These are phyloP conservation scores for Diaporthe sp. DNA, from an alignment of 2,329 filamentous ascomycete species.

Conservation along the genomic window DNA sequence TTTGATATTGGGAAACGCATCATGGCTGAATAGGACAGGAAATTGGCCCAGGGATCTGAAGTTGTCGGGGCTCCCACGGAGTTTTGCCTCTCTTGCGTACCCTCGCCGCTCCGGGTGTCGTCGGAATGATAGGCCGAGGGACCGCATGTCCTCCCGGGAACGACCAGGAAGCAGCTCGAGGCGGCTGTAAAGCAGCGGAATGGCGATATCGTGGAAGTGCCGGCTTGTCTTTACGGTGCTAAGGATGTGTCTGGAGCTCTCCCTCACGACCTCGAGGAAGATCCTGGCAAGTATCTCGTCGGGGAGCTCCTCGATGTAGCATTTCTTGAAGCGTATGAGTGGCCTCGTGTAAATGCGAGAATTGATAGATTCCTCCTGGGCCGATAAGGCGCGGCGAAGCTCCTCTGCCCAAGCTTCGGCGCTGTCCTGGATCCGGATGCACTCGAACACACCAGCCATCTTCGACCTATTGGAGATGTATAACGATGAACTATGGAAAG, in stretches of 20 bases:
- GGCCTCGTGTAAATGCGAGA: background rate
- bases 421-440: background rate
- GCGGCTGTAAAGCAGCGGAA: background rate
- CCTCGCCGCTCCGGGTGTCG: background rate
- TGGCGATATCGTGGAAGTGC: background rate
- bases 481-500: background rate
- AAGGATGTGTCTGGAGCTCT: background rate
- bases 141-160: constrained; percentile 4
- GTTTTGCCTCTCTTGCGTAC: background rate
- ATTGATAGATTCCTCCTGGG: constrained; percentile 4
- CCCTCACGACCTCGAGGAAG: background rate
- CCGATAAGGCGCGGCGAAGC: background rate
- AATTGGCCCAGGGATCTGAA: background rate
- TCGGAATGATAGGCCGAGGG: constrained; percentile 8
- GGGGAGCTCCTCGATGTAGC: background rate
- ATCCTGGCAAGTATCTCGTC: background rate
- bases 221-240: background rate
- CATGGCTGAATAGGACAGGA: background rate
- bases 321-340: background rate
- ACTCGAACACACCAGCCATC: background rate
- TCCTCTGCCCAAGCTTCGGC: background rate
- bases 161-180: constrained; percentile 3
- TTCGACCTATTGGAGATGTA: background rate
- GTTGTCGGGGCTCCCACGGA: background rate
- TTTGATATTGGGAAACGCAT: background rate